phyloP scores from a whole-genome alignment of 192 early-diverging fungal genomes.

The Piromyces finnis region DNA sequence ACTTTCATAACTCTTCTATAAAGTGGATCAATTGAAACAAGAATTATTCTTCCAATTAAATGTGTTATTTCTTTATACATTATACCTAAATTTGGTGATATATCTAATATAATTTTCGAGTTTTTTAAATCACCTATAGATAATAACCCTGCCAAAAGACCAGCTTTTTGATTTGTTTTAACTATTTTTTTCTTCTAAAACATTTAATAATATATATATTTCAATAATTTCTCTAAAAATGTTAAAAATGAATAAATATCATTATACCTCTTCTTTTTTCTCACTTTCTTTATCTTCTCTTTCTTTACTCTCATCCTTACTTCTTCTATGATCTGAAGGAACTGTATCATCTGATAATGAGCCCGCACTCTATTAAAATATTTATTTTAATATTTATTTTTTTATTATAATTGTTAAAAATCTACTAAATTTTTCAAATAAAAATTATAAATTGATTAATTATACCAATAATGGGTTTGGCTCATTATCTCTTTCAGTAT shows the following conservation, averaged over 20 bases:
- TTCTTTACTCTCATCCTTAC: background rate
- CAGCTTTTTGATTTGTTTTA: constrained; percentile 41
- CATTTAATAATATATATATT: background rate
- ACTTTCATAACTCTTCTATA: constrained; percentile 19
- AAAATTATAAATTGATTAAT: too few relatives aligned
- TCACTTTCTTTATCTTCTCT: background rate
- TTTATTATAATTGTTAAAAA: background rate
- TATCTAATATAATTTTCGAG: constrained; percentile 25
- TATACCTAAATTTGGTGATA: constrained; percentile 23
- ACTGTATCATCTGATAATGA: constrained; percentile 14
- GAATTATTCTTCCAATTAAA: constrained; percentile 35
- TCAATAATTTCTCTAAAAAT: too few relatives aligned
- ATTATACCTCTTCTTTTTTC: background rate
- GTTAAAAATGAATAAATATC: too few relatives aligned
- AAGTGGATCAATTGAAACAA: constrained; percentile 31
- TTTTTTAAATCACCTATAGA: constrained; percentile 39
- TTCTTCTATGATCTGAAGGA: constrained; percentile 1
- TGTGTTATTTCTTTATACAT: constrained; percentile 40
- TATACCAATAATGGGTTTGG: constrained; percentile 18
- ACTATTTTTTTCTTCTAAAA: background rate
- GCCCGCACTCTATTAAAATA: constrained; percentile 12
- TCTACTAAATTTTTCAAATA: background rate
- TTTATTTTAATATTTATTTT: too few relatives aligned
- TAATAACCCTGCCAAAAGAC: constrained; percentile 33
- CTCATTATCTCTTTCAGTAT: constrained; percentile 9